phyloP scores from a whole-genome alignment of 2,329 filamentous ascomycete genomes.

The Fusarium siculi region DNA sequence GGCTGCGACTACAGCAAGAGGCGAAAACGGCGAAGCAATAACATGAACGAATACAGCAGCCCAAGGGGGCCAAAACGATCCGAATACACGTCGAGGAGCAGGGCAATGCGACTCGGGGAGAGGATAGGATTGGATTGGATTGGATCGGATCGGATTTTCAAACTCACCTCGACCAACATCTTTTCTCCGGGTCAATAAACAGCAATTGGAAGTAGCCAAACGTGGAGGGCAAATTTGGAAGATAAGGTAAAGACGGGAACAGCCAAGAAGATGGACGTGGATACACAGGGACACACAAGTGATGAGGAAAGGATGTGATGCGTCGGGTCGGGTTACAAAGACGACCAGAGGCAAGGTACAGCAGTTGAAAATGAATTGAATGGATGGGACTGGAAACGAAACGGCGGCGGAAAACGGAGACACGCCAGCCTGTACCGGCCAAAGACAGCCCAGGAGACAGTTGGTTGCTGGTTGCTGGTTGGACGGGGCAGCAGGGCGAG shows the following conservation, averaged over 20 bases:
- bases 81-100: slow-evolving; percentile 10
- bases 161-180: slow-evolving; percentile 54
- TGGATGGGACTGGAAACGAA: slow-evolving; percentile 12
- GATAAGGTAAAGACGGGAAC: slow-evolving; percentile 14
- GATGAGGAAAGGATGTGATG: slow-evolving; percentile 20
- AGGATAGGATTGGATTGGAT: background rate
- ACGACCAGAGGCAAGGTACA: background rate
- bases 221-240: slow-evolving; percentile 1
- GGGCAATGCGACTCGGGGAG: slow-evolving; percentile 9
- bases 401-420: slow-evolving; percentile 35
- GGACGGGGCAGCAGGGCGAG: slow-evolving; percentile 7
- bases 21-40: slow-evolving; percentile 6
- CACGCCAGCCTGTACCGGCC: background rate
- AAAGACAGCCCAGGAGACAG: slow-evolving; percentile 11
- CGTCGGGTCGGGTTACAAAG: slow-evolving; percentile 29
- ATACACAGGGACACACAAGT: slow-evolving; percentile 14
- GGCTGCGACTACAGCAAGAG: background rate
- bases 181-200: slow-evolving; percentile 19
- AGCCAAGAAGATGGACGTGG: slow-evolving; percentile 26
- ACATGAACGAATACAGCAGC: slow-evolving; percentile 1
- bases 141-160: slow-evolving; percentile 14
- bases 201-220: slow-evolving; percentile 19
- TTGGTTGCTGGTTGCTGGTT: slow-evolving; percentile 19
- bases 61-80: slow-evolving; percentile 11
- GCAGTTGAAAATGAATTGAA: slow-evolving; percentile 27